Evolutionary conservation across 257 asterid species (phyloP).

Genomic region (Solanum okadae): DNA sequence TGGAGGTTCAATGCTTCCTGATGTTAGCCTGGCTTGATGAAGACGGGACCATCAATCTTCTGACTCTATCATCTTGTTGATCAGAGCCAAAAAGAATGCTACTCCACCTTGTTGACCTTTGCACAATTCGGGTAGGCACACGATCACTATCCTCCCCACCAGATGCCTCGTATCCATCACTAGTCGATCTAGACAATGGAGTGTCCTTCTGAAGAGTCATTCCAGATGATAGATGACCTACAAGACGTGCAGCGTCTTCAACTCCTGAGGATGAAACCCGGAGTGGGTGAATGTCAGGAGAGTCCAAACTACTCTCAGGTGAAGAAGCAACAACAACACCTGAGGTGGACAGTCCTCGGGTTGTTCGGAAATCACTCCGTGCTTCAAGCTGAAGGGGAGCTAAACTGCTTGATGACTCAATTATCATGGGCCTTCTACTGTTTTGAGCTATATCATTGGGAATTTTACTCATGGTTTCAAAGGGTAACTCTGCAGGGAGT

Average conservation of each 20-base stretch:
- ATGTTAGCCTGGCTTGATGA: conserved; percentile 38
- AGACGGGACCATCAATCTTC: conserved; percentile 32
- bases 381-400: conserved; percentile 75
- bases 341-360: conserved; percentile 28
- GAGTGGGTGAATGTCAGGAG: conserved; percentile 72
- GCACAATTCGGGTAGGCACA: conserved; percentile 49
- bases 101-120: conserved; percentile 63
- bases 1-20: conserved; percentile 32
- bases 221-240: conserved; percentile 32
- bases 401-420: conserved; percentile 42
- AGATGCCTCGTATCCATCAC: conserved; percentile 96
- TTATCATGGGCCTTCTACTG: conserved; percentile 19
- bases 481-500: conserved; percentile 73
- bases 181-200: conserved; percentile 74
- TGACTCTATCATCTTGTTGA: conserved; percentile 25
- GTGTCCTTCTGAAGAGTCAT: conserved; percentile 29
- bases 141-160: conserved; percentile 98
- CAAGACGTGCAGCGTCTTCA: conserved; percentile 46
- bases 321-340: conserved; percentile 58
- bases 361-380: conserved; percentile 37
- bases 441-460: conserved; percentile 20
- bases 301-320: conserved; percentile 84
- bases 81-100: conserved; percentile 67
- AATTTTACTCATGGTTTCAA: conserved; percentile 28
- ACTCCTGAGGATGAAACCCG: conserved; percentile 51